phyloP scores from a whole-genome alignment of 1,284 basidiomycete genomes.

The Fereydounia khargensis region DNA sequence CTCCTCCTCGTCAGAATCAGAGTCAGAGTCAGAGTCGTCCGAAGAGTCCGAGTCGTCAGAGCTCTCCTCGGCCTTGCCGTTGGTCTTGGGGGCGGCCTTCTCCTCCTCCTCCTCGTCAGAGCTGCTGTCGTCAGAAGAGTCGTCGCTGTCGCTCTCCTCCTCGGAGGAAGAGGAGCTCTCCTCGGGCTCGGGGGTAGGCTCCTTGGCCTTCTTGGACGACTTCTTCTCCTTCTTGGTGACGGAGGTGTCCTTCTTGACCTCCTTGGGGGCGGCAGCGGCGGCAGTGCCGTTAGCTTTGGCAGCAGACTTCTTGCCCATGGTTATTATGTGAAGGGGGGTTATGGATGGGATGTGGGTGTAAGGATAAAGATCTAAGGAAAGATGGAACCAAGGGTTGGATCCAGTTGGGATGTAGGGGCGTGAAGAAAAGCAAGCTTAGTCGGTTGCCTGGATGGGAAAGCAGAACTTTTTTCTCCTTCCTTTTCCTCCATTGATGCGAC shows the following conservation, averaged over 20 bases:
- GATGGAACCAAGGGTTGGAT: neutral
- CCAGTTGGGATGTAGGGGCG: neutral
- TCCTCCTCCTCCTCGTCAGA: slow-evolving; percentile 9
- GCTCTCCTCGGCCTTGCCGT: slow-evolving; percentile 10
- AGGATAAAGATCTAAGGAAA: too few species aligned
- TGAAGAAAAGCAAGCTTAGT: slow-evolving; percentile 8
- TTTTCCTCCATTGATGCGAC: too few species aligned
- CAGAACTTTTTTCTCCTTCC: too few species aligned
- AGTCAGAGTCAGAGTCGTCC: slow-evolving; percentile 12
- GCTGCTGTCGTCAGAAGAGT: slow-evolving; percentile 2
- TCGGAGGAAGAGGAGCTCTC: neutral
- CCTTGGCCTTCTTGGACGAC: slow-evolving; percentile 32
- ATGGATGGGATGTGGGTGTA: slow-evolving; percentile 2
- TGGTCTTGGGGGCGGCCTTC: slow-evolving; percentile 1
- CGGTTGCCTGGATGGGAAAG: too few species aligned
- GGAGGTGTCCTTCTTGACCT: slow-evolving; percentile 27
- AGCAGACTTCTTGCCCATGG: slow-evolving; percentile 21
- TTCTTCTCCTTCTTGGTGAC: slow-evolving; percentile 37
- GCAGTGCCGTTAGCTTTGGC: slow-evolving; percentile 9
- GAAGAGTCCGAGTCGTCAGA: slow-evolving; percentile 19
- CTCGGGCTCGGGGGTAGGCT: slow-evolving; percentile 27
- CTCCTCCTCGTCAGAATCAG: slow-evolving; percentile 21
- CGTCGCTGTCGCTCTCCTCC: slow-evolving; percentile 6
- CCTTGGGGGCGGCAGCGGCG: slow-evolving; percentile 20
- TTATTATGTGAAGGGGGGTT: slow-evolving; percentile 7